These are phyloP conservation scores for Heterobasidion irregulare DNA, from an alignment of 1,284 basidiomycete species.

Conservation along the genomic window DNA sequence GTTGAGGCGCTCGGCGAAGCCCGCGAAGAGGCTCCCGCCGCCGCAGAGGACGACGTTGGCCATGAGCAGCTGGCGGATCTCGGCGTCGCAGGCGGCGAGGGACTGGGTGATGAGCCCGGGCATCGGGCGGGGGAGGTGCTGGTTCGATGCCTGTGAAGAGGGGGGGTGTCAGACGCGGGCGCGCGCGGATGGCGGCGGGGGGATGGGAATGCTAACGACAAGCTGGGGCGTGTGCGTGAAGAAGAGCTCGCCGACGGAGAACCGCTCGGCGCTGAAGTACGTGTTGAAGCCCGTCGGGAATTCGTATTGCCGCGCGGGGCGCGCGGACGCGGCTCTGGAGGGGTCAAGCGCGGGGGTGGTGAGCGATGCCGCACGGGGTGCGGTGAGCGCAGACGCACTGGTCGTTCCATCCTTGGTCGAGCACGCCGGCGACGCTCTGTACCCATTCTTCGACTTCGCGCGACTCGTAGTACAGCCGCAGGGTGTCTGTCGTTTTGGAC, in stretches of 20 bases:
- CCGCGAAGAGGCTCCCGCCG: constrained; percentile 81
- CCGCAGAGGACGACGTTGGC: constrained; percentile 94
- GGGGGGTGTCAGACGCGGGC: neutral
- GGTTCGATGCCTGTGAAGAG: constrained; percentile 46
- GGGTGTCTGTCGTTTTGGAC: constrained; percentile 68
- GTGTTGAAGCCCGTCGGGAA: constrained; percentile 93
- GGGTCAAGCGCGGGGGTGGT: neutral
- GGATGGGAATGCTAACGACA: constrained; percentile 41
- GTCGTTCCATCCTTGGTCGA: constrained; percentile 86
- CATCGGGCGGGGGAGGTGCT: constrained; percentile 67
- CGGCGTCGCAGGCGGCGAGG: constrained; percentile 83
- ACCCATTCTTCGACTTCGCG: constrained; percentile 92
- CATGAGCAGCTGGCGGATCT: constrained; percentile 84
- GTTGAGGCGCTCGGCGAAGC: constrained; percentile 80
- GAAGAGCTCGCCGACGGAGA: constrained; percentile 82
- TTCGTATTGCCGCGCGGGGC: constrained; percentile 72
- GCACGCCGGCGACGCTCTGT: constrained; percentile 79
- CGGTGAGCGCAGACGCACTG: constrained; percentile 38
- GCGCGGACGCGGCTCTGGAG: constrained; percentile 42
- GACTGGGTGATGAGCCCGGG: constrained; percentile 75
- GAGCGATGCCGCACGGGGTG: too few species aligned
- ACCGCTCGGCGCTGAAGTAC: constrained; percentile 80
- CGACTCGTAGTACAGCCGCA: constrained; percentile 77
- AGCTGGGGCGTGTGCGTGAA: constrained; percentile 79
- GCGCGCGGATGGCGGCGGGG: neutral